These are phyloP conservation scores for Metschnikowia amazonensis DNA, from an alignment of 805 yeast species.

Conservation along the genomic window DNA sequence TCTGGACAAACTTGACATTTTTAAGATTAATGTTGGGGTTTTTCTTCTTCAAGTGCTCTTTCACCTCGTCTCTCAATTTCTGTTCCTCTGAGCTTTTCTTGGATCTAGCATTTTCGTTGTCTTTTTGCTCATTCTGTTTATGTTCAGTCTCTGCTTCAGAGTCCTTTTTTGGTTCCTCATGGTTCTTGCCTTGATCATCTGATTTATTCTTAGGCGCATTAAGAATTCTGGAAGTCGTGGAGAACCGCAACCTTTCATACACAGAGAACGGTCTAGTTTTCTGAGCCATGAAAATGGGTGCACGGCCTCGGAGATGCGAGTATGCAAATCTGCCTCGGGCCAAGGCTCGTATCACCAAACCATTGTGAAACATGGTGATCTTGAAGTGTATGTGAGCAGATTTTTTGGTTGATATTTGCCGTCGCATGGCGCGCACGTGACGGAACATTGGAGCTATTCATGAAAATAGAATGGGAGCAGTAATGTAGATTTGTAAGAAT, in stretches of 20 bases:
- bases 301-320: neutral
- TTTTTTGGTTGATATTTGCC: conserved; percentile 5
- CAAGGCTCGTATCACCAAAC: conserved; percentile 7
- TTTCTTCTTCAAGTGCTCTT: conserved; percentile 27
- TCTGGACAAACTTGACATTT: conserved; percentile 29
- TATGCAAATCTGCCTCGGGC: conserved; percentile 7
- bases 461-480: neutral
- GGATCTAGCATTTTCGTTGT: neutral
- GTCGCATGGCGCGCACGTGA: conserved; percentile 6
- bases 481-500: too few species aligned
- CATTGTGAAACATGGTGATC: conserved; percentile 2
- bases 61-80: conserved; percentile 33
- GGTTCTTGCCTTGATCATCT: conserved; percentile 9
- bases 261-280: neutral
- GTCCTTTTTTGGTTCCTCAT: neutral
- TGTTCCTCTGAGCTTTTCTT: conserved; percentile 27
- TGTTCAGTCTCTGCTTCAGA: conserved; percentile 1
- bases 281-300: neutral
- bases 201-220: conserved; percentile 5
- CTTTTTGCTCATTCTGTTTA: neutral
- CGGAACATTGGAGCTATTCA: neutral
- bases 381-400: neutral
- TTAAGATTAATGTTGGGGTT: conserved; percentile 26
- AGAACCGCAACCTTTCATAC: conserved; percentile 2
- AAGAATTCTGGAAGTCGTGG: neutral